Evolutionary conservation across 345 rosid species (phyloP).

Genomic region (Salix dunnii): DNA sequence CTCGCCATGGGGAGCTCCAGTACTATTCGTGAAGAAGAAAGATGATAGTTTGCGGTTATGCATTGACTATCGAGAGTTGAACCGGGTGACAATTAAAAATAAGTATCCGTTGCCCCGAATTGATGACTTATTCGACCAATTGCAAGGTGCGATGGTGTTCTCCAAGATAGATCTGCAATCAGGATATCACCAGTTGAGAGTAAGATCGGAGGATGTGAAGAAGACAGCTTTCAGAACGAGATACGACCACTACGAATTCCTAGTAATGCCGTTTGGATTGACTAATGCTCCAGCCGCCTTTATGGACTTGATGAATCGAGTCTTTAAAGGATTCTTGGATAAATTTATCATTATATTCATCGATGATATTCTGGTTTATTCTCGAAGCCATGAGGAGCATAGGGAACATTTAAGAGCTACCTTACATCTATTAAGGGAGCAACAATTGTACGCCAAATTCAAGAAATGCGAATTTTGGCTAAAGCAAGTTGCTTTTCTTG

Average conservation of each 20-base stretch:
- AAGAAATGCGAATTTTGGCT: not conserved
- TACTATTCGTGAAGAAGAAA: no score
- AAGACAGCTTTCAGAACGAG: not conserved
- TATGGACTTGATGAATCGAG: slow-evolving; percentile 4
- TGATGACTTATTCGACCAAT: not conserved
- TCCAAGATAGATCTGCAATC: not conserved
- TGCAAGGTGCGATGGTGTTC: not conserved
- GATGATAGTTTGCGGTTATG: no score
- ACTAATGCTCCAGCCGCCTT: not conserved
- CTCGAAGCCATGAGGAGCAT: not conserved
- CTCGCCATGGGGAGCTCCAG: no score
- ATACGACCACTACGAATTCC: not conserved
- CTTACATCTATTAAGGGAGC: not conserved
- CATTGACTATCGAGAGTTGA: no score
- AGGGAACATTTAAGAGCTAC: not conserved
- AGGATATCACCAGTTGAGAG: not conserved
- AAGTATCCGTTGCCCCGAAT: no score
- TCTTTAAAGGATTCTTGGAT: not conserved
- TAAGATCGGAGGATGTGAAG: not conserved
- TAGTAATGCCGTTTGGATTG: not conserved
- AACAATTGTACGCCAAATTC: not conserved
- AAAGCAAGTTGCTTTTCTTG: not conserved
- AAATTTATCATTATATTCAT: not conserved
- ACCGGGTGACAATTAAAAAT: no score
- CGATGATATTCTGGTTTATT: slow-evolving; percentile 2